Evolutionary conservation across 768 basidiomycete genomes (phyloP).

Genomic region (Leccinum boreale): DNA sequence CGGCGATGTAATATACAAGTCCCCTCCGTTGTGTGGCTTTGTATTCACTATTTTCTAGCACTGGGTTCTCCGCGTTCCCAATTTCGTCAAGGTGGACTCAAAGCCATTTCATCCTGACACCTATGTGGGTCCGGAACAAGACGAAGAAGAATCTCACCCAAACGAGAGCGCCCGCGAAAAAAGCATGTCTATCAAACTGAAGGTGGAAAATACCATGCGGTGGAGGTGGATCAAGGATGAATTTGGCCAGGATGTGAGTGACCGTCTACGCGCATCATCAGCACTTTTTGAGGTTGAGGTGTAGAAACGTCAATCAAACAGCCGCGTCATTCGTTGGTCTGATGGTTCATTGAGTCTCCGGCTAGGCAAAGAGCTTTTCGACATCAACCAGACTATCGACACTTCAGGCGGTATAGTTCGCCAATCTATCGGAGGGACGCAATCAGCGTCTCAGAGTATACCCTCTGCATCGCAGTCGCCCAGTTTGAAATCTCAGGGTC

Average conservation of each 20-base stretch:
- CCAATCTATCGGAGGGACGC: constrained; percentile 49
- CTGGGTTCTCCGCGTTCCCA: constrained; percentile 94
- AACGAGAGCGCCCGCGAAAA: constrained; percentile 67
- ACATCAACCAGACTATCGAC: constrained; percentile 78
- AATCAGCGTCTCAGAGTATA: constrained; percentile 40
- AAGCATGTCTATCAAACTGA: constrained; percentile 80
- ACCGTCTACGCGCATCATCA: not conserved
- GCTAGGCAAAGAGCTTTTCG: constrained; percentile 91
- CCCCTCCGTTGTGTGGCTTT: not conserved
- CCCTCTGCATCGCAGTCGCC: constrained; percentile 36
- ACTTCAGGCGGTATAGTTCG: constrained; percentile 66
- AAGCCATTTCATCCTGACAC: constrained; percentile 88
- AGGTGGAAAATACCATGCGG: constrained; percentile 90
- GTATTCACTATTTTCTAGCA: constrained; percentile 38
- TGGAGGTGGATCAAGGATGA: constrained; percentile 92
- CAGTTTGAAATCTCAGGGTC: constrained; percentile 57
- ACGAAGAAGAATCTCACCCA: constrained; percentile 56
- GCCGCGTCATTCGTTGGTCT: constrained; percentile 91
- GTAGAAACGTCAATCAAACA: constrained; percentile 84
- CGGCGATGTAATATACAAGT: constrained; percentile 58
- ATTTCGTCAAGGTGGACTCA: constrained; percentile 85
- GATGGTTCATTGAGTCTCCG: constrained; percentile 90
- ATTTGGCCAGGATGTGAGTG: constrained; percentile 70
- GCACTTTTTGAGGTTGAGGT: constrained; percentile 1
- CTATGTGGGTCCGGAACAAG: constrained; percentile 80